Percentiles rank a stretch among this genome's conserved stretches.
phyloP scores from a whole-genome alignment of 176 grass and related monocot genomes.

The Bonia amplexicaulis region DNA sequence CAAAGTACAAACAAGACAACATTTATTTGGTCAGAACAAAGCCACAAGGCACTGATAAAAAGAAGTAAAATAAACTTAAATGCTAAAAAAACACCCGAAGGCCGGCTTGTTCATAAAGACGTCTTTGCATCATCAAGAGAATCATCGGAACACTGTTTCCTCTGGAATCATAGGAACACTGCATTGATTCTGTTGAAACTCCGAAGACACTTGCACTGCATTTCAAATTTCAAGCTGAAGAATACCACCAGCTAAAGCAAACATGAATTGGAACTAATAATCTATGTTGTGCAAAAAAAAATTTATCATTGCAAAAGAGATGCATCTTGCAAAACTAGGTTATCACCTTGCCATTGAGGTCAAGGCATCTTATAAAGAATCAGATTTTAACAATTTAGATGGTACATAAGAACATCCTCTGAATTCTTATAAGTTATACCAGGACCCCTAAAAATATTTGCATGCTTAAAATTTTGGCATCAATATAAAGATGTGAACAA shows the following conservation, averaged over 20 bases:
- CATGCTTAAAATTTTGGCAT: not conserved
- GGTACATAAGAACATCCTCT: not conserved
- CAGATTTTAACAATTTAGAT: not conserved
- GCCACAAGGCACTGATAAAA: not conserved
- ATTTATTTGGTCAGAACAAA: conserved; percentile 12
- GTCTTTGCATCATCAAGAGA: conserved; percentile 72
- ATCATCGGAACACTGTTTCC: conserved; percentile 74
- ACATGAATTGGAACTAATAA: conserved; percentile 8
- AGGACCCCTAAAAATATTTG: not conserved
- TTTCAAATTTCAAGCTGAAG: conserved; percentile 17
- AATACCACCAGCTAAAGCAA: not conserved
- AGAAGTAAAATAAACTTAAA: not conserved
- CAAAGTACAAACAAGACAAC: conserved; percentile 11
- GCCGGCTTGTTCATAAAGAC: conserved; percentile 69
- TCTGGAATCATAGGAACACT: conserved; percentile 63
- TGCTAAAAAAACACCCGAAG: conserved; percentile 41
- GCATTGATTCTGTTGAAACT: conserved; percentile 80
- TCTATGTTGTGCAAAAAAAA: not conserved
- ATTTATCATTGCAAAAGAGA: not conserved
- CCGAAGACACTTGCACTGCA: conserved; percentile 71
- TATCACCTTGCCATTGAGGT: not conserved
- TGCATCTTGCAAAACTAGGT: not conserved
- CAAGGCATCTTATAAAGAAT: conserved; percentile 4
- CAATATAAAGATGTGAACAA: not conserved
- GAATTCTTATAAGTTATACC: conserved; percentile 6